phyloP scores from a whole-genome alignment of 164 flowering plant genomes.

The Macadamia integrifolia region DNA sequence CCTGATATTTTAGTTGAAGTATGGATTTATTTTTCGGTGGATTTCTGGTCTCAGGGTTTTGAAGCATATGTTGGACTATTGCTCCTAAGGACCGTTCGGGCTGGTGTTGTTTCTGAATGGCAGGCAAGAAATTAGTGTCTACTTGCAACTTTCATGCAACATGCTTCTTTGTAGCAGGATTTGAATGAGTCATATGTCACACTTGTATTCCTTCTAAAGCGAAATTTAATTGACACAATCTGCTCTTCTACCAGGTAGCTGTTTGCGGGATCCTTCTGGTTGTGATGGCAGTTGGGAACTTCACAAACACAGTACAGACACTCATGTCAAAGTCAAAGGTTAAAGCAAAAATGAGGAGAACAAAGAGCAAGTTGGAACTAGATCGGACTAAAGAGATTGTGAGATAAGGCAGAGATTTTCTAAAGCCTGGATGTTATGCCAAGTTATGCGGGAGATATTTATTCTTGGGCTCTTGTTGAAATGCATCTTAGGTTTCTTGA shows the following conservation, averaged over 20 bases:
- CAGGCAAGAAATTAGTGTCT: conserved; percentile 45
- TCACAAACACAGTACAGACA: conserved; percentile 77
- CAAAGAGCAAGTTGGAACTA: conserved; percentile 65
- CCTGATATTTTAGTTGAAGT: background rate
- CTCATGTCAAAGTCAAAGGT: conserved; percentile 75
- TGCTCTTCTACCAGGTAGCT: conserved; percentile 45
- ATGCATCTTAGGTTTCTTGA: background rate
- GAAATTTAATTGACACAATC: conserved; percentile 2
- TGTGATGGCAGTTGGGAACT: conserved; percentile 92
- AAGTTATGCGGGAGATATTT: background rate
- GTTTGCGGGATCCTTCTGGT: conserved; percentile 80
- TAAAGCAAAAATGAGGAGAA: conserved; percentile 86
- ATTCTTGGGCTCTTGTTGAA: background rate
- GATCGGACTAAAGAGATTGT: conserved; percentile 15
- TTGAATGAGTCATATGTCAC: background rate
- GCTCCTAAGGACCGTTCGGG: conserved; percentile 67
- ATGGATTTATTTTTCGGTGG: background rate
- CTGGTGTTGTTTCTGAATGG: conserved; percentile 80
- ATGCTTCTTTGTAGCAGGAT: background rate
- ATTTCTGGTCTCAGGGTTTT: conserved; percentile 58
- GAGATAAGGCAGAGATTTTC: background rate
- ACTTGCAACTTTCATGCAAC: background rate
- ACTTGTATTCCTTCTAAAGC: background rate
- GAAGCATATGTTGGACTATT: conserved; percentile 88
- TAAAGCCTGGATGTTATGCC: background rate